phyloP scores from a whole-genome alignment of 495 filamentous ascomycete species.

The Pseudevernia furfuracea region DNA sequence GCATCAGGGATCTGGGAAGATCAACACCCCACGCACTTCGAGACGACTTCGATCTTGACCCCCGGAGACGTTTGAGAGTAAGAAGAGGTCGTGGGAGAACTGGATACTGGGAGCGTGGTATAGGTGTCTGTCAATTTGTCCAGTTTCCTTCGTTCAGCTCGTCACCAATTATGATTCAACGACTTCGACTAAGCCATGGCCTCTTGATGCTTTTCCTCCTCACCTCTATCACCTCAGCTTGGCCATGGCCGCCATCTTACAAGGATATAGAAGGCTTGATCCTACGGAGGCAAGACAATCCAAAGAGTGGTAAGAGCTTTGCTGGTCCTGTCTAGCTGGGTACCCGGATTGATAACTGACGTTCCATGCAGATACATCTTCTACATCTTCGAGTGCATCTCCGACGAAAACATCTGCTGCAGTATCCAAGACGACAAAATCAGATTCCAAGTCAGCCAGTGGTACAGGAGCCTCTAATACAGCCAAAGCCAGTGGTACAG shows the following conservation, averaged over 20 bases:
- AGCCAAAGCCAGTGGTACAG: constrained; percentile 14
- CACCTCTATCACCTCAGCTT: constrained; percentile 41
- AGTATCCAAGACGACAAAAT: neutral
- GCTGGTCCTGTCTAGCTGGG: neutral
- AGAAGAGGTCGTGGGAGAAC: neutral
- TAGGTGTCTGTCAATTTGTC: neutral
- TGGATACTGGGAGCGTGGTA: neutral
- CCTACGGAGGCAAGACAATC: constrained; percentile 24
- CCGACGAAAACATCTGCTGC: neutral
- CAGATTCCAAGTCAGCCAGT: neutral
- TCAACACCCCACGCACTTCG: neutral
- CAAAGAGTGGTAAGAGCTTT: constrained; percentile 23
- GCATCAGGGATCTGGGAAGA: constrained; percentile 5
- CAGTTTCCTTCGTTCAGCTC: neutral
- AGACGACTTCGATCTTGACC: neutral
- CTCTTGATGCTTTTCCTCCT: constrained; percentile 37
- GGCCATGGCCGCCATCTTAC: constrained; percentile 40
- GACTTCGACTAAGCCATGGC: constrained; percentile 13
- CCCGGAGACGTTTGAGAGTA: neutral
- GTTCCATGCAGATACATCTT: constrained; percentile 6
- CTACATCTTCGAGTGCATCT: constrained; percentile 6
- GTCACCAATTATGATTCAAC: constrained; percentile 16
- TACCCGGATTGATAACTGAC: neutral
- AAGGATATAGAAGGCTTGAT: constrained; percentile 23
- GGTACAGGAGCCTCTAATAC: constrained; percentile 11